Evolutionary conservation across 306 rosid genomes (phyloP).

Genomic region (Canavalia ensiformis): DNA sequence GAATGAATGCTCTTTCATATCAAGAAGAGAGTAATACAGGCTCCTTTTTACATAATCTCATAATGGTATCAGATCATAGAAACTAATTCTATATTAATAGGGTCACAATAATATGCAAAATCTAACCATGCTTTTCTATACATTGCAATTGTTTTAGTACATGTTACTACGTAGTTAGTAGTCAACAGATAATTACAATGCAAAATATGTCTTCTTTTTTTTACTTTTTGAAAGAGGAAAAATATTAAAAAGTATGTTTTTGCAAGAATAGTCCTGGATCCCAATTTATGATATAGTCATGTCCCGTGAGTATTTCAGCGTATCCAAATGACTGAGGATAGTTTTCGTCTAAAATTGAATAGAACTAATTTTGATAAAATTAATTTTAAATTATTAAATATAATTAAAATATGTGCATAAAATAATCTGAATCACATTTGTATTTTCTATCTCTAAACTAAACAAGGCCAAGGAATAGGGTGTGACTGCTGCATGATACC

Average conservation of each 20-base stretch:
- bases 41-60: not conserved
- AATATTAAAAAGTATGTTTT: not conserved
- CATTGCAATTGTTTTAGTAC: not conserved
- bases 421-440: no score
- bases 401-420: no score
- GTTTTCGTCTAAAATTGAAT: no score
- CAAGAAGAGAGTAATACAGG: not conserved
- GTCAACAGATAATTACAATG: not conserved
- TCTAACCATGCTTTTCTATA: not conserved
- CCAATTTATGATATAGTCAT: not conserved
- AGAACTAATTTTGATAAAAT: no score
- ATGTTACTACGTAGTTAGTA: not conserved
- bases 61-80: conserved; percentile 1
- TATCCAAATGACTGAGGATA: no score
- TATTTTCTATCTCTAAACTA: no score
- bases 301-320: not conserved
- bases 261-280: not conserved
- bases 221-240: not conserved
- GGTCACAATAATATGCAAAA: not conserved
- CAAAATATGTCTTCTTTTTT: not conserved
- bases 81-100: not conserved
- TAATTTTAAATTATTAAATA: no score
- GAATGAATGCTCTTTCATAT: not conserved
- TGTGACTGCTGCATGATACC: not conserved
- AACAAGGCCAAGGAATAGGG: no score